Conservation (phyloP, 352 stramenopile genomes). For the Phytophthora boehmeriae region DNA sequence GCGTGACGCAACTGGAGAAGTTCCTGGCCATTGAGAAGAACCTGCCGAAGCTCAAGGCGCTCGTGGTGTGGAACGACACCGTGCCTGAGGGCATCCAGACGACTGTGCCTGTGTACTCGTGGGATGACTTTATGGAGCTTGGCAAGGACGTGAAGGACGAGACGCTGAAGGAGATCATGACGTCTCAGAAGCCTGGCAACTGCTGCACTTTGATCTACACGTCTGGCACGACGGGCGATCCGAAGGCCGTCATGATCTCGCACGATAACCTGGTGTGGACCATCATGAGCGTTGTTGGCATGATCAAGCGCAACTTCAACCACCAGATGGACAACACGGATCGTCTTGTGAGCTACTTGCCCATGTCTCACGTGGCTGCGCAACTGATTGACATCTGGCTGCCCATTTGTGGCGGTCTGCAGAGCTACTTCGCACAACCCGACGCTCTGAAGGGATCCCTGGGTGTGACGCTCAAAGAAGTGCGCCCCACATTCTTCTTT, state of each 20-base stretch:
- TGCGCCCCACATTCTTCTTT: conserved; percentile 90
- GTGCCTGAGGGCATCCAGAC: conserved; percentile 75
- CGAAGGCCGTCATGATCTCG: conserved; percentile 97
- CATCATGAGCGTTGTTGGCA: conserved; percentile 60
- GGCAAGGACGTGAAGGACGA: conserved; percentile 68
- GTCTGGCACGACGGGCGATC: conserved; percentile 93
- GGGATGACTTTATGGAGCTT: conserved; percentile 81
- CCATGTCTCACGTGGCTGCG: conserved; percentile 90
- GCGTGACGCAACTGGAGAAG: conserved; percentile 93
- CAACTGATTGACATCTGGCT: conserved; percentile 90
- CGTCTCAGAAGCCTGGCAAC: conserved; percentile 80
- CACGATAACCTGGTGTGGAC: conserved; percentile 95
- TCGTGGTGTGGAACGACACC: conserved; percentile 92
- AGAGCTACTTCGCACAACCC: conserved; percentile 89
- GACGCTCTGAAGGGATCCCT: conserved; percentile 92
- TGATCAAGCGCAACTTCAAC: conserved; percentile 67
- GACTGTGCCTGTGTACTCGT: conserved; percentile 76
- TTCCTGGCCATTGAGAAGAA: conserved; percentile 89
- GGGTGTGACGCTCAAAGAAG: conserved; percentile 83
- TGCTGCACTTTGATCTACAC: conserved; percentile 95
- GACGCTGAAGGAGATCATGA: conserved; percentile 75
- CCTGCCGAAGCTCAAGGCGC: conserved; percentile 91
- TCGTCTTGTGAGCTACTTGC: conserved; percentile 88
- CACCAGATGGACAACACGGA: conserved; percentile 67
- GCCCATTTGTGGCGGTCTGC: conserved; percentile 61